Evolutionary conservation across 352 stramenopile genomes (phyloP).

Genomic region (Phytopythium litorale): DNA sequence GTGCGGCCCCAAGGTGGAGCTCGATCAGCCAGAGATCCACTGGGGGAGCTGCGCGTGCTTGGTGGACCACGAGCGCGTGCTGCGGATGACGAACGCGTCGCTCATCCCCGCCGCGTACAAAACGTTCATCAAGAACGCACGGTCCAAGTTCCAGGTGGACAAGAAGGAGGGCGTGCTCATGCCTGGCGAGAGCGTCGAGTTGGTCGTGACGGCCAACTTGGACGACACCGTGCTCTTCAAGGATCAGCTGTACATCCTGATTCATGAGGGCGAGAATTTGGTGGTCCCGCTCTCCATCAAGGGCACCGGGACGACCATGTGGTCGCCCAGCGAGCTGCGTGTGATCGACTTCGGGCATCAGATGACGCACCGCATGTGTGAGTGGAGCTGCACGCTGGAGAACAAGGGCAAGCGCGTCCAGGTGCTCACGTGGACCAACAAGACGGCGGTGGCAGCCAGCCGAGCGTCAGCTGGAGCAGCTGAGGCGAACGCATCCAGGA

Average conservation of each 20-base stretch:
- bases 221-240: constrained; percentile 92
- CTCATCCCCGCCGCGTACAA: constrained; percentile 91
- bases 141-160: constrained; percentile 92
- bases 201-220: constrained; percentile 88
- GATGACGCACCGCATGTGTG: constrained; percentile 87
- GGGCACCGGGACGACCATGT: constrained; percentile 94
- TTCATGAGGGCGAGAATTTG: constrained; percentile 90
- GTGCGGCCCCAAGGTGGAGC: constrained; percentile 80
- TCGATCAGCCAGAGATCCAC: constrained; percentile 79
- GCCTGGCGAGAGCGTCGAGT: constrained; percentile 65
- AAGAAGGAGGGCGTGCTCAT: constrained; percentile 83
- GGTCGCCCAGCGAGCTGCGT: constrained; percentile 83
- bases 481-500: constrained; percentile 10
- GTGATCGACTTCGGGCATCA: constrained; percentile 91
- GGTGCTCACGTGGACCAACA: constrained; percentile 91
- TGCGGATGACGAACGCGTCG: constrained; percentile 88
- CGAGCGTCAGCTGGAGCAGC: constrained; percentile 9
- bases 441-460: constrained; percentile 13
- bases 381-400: constrained; percentile 92
- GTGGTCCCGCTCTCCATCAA: constrained; percentile 86
- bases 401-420: constrained; percentile 94
- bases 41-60: constrained; percentile 92
- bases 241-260: constrained; percentile 93
- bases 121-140: constrained; percentile 90
- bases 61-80: constrained; percentile 56